Evolutionary conservation across 78 protist species (phyloP), one percentile per base, ranked within the genome.

Genomic region (Dictyostelium capitatum): DNA sequence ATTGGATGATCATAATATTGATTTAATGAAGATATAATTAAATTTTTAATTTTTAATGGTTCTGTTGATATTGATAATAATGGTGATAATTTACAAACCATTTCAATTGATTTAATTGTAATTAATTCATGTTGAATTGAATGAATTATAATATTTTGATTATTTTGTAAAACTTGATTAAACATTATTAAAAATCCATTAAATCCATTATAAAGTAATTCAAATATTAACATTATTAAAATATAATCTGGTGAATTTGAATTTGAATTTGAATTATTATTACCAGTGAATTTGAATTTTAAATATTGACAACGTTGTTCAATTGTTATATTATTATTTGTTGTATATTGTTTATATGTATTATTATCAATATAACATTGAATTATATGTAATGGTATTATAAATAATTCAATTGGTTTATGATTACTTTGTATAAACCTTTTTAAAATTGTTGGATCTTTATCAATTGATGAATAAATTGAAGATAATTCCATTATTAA

Each of bases 1-100:
- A 59, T 77, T 28, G 93, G 93, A 65, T 87, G 93, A 64, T 87
- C 93, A 20, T 56, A 65, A 48, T 87, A 87, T 11, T 87, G 25
- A n/a, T 25, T n/a, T 20, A 87, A 50, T 19, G 28, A 72, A 14
- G 64, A n/a, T 2, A 64, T 8, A 25, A 77, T 59, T 19, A 70
- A 7, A 20, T 74, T 9, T 50, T 87, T 87, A 7, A 87, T 87
- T 37, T 37, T 54, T 2, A 19, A 64, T 48, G 93, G 93, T 64
- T 67, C 64, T 15, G 78, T 54, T 6, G 54, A 41, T 17, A 87
- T 11, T 6, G 54, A 41, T 17, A 87, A 12, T 23, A 74, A 62
- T 14, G 79, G 69, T 25, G 80, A 59, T 37, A 37, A 48, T 50
- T 85, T 85, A 6, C 78, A 23, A 7, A 85, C 69, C 25, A 85